Percentiles rank a stretch among this genome's conserved stretches.
phyloP scores from a whole-genome alignment of 208 protist species.

The Acanthamoeba divionensis region DNA sequence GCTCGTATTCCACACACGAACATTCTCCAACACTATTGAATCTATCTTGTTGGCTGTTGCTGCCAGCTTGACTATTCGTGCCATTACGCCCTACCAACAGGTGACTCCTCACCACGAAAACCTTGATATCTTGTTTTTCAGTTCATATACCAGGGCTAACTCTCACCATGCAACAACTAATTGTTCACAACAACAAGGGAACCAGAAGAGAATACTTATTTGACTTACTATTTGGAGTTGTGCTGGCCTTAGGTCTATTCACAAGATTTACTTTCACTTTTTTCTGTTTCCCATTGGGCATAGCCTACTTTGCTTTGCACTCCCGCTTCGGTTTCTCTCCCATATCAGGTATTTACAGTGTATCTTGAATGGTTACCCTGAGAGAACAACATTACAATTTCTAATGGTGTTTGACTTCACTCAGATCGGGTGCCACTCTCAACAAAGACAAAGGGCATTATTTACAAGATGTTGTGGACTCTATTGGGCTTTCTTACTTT shows the following conservation, averaged over 20 bases:
- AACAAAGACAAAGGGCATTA: neutral
- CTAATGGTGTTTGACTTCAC: neutral
- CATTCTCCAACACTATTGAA: constrained; percentile 50
- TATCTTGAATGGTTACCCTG: too few relatives aligned
- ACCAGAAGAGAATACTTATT: too few relatives aligned
- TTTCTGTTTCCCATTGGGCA: neutral
- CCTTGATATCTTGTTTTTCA: too few relatives aligned
- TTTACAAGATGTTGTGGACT: neutral
- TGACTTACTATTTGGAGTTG: neutral
- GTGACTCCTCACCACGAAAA: too few relatives aligned
- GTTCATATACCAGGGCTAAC: too few relatives aligned
- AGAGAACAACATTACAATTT: neutral
- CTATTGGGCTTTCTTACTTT: neutral
- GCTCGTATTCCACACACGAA: constrained; percentile 38
- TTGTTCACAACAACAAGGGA: too few relatives aligned
- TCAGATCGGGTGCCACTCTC: neutral
- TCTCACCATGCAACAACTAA: too few relatives aligned
- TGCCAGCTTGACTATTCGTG: neutral
- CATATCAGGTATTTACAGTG: neutral
- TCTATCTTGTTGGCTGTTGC: constrained; percentile 45
- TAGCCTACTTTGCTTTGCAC: constrained; percentile 14
- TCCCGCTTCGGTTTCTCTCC: neutral
- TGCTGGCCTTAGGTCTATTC: neutral
- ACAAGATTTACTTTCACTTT: constrained; percentile 40
- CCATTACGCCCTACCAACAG: neutral